A percentile compares a stretch with the other conserved stretches of the same genome.
phyloP scores from a whole-genome alignment of 192 early-diverging fungal genomes.

The Backusella tarrabulga region DNA sequence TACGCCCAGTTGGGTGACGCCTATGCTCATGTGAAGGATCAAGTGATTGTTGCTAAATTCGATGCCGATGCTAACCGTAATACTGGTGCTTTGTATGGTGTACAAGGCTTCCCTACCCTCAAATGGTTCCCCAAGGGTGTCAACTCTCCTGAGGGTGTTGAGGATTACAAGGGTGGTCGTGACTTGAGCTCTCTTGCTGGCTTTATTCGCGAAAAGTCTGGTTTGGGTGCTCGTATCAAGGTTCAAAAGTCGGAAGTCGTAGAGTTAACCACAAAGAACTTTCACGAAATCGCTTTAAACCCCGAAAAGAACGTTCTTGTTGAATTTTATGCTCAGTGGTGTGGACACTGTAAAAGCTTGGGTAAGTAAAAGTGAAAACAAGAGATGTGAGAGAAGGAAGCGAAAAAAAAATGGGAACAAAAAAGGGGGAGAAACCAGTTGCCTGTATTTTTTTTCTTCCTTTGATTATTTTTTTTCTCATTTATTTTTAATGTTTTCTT shows the following conservation, averaged over 20 bases:
- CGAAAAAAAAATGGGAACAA: background rate
- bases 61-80: conserved; percentile 86
- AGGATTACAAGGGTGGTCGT: conserved; percentile 83
- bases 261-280: conserved; percentile 69
- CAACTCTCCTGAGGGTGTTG: conserved; percentile 54
- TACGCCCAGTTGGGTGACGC: conserved; percentile 83
- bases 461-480: background rate
- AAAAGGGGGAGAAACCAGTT: background rate
- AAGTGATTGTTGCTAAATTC: conserved; percentile 88
- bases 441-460: background rate
- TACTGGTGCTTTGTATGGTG: conserved; percentile 71
- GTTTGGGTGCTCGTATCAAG: conserved; percentile 72
- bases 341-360: conserved; percentile 75
- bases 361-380: conserved; percentile 33
- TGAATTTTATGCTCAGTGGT: conserved; percentile 94
- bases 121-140: conserved; percentile 92
- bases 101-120: conserved; percentile 88
- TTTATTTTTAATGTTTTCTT: too few relatives aligned
- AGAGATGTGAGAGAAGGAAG: background rate
- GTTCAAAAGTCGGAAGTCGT: conserved; percentile 64
- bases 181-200: conserved; percentile 72
- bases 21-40: conserved; percentile 67
- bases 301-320: conserved; percentile 78
- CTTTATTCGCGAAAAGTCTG: conserved; percentile 84
- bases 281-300: conserved; percentile 75